These are phyloP conservation scores for Streptanthus diversifolius DNA, from an alignment of 345 rosid species.

Conservation along the genomic window DNA sequence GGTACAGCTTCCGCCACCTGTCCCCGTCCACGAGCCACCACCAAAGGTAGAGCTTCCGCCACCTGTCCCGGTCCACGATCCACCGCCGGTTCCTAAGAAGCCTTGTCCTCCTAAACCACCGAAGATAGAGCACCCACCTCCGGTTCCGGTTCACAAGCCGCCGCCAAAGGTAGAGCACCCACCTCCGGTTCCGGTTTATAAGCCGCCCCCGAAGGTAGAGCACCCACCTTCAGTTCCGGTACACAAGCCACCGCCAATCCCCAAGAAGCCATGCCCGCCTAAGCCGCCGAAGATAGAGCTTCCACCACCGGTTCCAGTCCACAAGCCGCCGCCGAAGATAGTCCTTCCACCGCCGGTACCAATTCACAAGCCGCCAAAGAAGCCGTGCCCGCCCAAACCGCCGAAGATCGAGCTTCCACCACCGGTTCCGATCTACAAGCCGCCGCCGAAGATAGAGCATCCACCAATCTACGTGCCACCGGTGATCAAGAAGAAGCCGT, in stretches of 20 bases:
- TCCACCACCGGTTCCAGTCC: slow-evolving; percentile 31
- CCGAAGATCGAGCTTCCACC: slow-evolving; percentile 26
- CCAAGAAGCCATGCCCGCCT: slow-evolving; percentile 29
- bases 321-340: slow-evolving; percentile 17
- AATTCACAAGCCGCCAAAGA: slow-evolving; percentile 11
- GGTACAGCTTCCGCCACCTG: slow-evolving; percentile 30
- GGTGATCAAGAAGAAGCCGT: slow-evolving; percentile 28
- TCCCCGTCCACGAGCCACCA: slow-evolving; percentile 16
- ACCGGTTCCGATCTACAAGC: slow-evolving; percentile 30
- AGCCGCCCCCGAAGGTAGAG: slow-evolving; percentile 26
- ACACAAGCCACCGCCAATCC: slow-evolving; percentile 12
- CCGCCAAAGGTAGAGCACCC: slow-evolving; percentile 24
- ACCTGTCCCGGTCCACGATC: slow-evolving; percentile 13
- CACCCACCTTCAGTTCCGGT: slow-evolving; percentile 27
- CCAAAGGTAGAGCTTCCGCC: slow-evolving; percentile 29
- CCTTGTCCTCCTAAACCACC: not conserved
- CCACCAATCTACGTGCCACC: slow-evolving; percentile 43
- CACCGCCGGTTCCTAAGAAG: slow-evolving; percentile 30
- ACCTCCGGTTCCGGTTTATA: slow-evolving; percentile 26
- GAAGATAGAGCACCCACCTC: slow-evolving; percentile 28
- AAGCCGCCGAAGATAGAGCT: slow-evolving; percentile 13
- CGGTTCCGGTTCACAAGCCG: slow-evolving; percentile 17
- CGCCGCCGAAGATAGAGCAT: slow-evolving; percentile 32
- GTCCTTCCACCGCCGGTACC: slow-evolving; percentile 10
- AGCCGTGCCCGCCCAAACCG: slow-evolving; percentile 9